Percentiles rank a stretch among this genome's conserved stretches.
Evolutionary conservation across 2,329 filamentous ascomycete species (phyloP).

Genomic region (Colletotrichum lindemuthianum): DNA sequence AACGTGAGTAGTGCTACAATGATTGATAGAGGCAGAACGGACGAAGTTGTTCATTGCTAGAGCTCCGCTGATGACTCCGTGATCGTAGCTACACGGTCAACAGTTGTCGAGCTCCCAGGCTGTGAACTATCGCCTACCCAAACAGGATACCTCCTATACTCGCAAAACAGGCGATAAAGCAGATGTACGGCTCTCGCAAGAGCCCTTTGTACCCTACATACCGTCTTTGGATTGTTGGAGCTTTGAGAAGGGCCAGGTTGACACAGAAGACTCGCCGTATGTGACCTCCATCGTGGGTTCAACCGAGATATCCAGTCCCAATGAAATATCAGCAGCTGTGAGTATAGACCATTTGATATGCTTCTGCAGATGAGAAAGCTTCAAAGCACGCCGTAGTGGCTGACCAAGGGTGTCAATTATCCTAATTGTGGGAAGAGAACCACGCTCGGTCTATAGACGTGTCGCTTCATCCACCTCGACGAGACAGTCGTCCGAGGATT

Average conservation of each 20-base stretch:
- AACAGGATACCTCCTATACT: constrained; percentile 13
- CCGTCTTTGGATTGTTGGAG: accelerated
- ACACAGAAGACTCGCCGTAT: constrained; percentile 8
- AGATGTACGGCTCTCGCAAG: constrained; percentile 7
- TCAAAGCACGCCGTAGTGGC: no score
- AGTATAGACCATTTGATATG: no score
- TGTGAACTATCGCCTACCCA: background rate
- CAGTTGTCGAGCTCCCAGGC: no score
- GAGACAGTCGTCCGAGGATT: background rate
- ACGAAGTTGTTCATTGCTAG: constrained; percentile 57
- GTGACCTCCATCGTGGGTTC: background rate
- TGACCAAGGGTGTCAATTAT: no score
- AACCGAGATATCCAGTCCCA: background rate
- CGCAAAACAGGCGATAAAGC: constrained; percentile 19
- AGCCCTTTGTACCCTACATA: constrained; percentile 15
- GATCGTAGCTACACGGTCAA: constrained; percentile 58
- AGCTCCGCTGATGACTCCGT: constrained; percentile 59
- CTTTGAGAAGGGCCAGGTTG: background rate
- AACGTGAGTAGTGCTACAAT: constrained; percentile 21
- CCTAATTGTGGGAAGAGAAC: no score
- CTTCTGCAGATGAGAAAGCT: no score
- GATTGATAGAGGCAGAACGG: constrained; percentile 43
- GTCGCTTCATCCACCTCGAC: background rate
- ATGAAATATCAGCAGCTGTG: background rate
- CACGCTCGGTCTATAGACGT: background rate